These are phyloP conservation scores for Phragmites australis DNA, from an alignment of 176 grass and related monocot species.

Conservation along the genomic window DNA sequence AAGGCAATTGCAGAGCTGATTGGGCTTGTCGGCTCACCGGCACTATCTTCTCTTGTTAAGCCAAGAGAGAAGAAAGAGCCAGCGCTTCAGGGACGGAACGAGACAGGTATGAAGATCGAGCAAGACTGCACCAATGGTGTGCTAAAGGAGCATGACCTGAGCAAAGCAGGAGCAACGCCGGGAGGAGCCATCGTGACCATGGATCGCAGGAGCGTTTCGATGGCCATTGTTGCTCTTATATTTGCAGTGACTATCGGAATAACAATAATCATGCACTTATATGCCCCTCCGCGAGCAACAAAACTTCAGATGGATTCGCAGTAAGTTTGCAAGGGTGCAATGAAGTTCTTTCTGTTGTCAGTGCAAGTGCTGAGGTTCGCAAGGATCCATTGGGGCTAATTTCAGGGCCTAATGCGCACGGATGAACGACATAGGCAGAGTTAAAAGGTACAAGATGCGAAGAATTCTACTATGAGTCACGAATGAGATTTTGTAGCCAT, in stretches of 20 bases:
- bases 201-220: conserved; percentile 11
- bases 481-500: neutral
- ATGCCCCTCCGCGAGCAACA: conserved; percentile 22
- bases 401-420: neutral
- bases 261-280: conserved; percentile 15
- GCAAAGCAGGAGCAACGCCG: neutral
- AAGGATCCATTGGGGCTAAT: neutral
- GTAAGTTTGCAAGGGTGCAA: neutral
- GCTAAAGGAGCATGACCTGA: neutral
- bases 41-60: conserved; percentile 13
- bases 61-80: conserved; percentile 14
- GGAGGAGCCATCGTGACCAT: conserved; percentile 10
- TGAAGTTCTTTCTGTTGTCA: neutral
- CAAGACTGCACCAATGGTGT: conserved; percentile 17
- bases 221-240: conserved; percentile 42
- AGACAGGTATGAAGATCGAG: conserved; percentile 40
- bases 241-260: conserved; percentile 28
- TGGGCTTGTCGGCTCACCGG: neutral
- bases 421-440: neutral
- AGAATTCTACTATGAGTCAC: neutral
- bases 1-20: neutral
- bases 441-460: neutral
- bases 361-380: neutral
- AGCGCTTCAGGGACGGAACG: neutral
- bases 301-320: conserved; percentile 14